Conservation (phyloP, 1,284 basidiomycete species). For the Melampsora americana region DNA sequence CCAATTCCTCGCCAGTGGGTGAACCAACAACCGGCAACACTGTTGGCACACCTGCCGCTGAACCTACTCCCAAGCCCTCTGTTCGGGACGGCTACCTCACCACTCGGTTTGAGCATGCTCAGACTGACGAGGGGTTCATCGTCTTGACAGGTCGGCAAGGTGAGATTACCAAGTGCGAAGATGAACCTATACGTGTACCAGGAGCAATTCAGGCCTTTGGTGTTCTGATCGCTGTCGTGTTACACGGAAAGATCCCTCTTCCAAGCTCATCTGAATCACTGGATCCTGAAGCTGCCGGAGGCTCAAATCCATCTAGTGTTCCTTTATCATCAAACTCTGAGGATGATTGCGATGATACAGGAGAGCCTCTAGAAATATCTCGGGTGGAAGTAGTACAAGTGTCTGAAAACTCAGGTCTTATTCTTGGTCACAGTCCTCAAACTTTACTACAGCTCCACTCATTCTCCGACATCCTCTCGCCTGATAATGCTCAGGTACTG, state of each 20-base stretch:
- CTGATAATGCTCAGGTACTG: slow-evolving; percentile 67
- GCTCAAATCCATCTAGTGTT: neutral
- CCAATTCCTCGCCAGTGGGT: neutral
- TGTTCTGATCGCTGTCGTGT: slow-evolving; percentile 72
- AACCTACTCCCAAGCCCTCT: neutral
- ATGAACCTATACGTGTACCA: slow-evolving; percentile 70
- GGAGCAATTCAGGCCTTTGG: slow-evolving; percentile 83
- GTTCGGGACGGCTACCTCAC: slow-evolving; percentile 20
- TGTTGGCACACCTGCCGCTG: neutral
- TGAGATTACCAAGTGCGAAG: slow-evolving; percentile 30
- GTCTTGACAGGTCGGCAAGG: slow-evolving; percentile 36
- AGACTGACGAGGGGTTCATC: slow-evolving; percentile 20
- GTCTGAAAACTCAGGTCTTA: slow-evolving; percentile 63
- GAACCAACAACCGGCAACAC: neutral
- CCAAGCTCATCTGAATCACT: slow-evolving; percentile 55
- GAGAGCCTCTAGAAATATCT: slow-evolving; percentile 21
- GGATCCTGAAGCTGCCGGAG: neutral
- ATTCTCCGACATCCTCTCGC: slow-evolving; percentile 70
- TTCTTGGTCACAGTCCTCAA: slow-evolving; percentile 71
- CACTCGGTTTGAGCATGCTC: slow-evolving; percentile 29
- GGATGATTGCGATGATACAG: neutral
- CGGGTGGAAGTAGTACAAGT: slow-evolving; percentile 35
- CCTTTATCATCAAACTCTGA: slow-evolving; percentile 29
- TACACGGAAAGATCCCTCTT: slow-evolving; percentile 57
- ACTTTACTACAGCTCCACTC: slow-evolving; percentile 74